Percentiles rank a stretch among this genome's conserved stretches.
These are phyloP conservation scores for Solanum neorickii DNA, from an alignment of 257 asterid genomes.

Conservation along the genomic window DNA sequence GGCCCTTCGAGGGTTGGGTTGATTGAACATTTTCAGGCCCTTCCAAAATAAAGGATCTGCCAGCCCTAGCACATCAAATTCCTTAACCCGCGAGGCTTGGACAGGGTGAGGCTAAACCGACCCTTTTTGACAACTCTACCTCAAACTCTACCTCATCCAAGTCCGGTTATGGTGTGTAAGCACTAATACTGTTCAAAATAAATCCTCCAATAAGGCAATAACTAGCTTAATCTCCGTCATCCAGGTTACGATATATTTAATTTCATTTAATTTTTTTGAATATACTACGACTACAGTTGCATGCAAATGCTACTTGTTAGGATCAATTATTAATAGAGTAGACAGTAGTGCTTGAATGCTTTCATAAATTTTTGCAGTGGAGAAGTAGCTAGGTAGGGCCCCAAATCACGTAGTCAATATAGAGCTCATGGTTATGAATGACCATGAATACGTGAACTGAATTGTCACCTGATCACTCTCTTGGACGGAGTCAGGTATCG, in stretches of 20 bases:
- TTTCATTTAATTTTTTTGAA: neutral
- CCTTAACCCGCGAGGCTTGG: too few relatives aligned
- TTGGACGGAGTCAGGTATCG: neutral
- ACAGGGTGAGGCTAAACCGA: accelerated
- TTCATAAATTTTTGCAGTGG: neutral
- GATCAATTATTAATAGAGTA: neutral
- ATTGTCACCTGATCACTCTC: neutral
- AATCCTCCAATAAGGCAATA: neutral
- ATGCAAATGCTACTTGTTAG: neutral
- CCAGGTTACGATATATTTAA: neutral
- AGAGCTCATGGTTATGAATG: neutral
- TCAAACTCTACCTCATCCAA: neutral
- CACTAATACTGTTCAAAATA: neutral
- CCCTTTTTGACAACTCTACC: neutral
- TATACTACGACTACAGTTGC: neutral
- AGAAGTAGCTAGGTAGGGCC: neutral
- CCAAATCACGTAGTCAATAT: neutral
- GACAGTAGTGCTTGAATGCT: neutral
- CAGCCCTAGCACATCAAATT: too few relatives aligned
- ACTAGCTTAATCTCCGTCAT: neutral
- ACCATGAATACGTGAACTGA: neutral
- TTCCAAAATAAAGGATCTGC: accelerated
- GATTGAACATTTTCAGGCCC: too few relatives aligned
- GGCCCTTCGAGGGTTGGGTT: too few relatives aligned
- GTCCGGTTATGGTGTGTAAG: neutral